Evolutionary conservation across 208 protist species (phyloP).

Genomic region (Tritrichomonas musculus): DNA sequence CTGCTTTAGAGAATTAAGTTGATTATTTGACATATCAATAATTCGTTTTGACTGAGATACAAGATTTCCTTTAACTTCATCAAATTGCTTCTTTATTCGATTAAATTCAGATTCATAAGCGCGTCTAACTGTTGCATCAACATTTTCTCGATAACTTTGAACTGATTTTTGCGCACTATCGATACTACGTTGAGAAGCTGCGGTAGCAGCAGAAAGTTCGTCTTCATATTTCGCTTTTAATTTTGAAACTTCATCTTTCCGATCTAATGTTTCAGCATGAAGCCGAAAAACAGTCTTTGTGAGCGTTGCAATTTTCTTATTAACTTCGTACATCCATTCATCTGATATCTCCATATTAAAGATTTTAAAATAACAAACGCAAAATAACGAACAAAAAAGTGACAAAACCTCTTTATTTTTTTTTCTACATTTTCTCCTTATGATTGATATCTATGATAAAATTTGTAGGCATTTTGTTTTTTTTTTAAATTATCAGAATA

Average conservation of each 20-base stretch:
- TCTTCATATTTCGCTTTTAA: background rate
- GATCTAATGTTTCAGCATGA: background rate
- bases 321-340: background rate
- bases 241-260: background rate
- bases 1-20: background rate
- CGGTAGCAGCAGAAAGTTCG: background rate
- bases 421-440: no score
- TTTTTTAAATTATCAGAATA: no score
- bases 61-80: background rate
- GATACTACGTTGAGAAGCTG: background rate
- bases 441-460: no score
- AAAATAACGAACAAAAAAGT: no score
- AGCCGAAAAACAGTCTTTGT: conserved; percentile 1
- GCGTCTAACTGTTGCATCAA: background rate
- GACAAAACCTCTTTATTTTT: no score
- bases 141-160: background rate
- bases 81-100: background rate
- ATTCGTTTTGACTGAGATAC: background rate
- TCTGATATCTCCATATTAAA: background rate
- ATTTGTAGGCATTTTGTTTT: no score
- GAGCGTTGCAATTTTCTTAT: background rate
- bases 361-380: no score
- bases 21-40: background rate
- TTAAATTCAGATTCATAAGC: background rate
- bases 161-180: background rate